These are phyloP conservation scores for Kwoniella dendrophila DNA, from an alignment of 768 basidiomycete genomes.

Conservation along the genomic window DNA sequence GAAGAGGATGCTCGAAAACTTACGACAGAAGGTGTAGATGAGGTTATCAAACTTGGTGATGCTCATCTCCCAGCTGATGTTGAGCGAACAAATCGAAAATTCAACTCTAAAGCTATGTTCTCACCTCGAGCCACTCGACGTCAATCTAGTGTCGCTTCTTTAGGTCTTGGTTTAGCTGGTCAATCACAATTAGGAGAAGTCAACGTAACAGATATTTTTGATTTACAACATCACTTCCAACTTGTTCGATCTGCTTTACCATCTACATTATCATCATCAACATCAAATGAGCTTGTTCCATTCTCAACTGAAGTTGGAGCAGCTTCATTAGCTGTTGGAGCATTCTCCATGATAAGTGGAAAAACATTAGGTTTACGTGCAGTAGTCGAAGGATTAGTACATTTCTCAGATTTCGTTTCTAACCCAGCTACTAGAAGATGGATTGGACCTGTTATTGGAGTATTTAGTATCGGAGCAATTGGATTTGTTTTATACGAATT, in stretches of 20 bases:
- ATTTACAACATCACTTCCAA: conserved; percentile 77
- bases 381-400: conserved; percentile 75
- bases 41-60: conserved; percentile 71
- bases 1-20: conserved; percentile 79
- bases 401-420: conserved; percentile 74
- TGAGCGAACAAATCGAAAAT: conserved; percentile 77
- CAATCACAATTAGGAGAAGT: conserved; percentile 78
- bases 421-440: conserved; percentile 75
- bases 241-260: conserved; percentile 58
- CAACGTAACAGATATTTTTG: conserved; percentile 79
- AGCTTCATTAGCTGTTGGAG: conserved; percentile 66
- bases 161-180: conserved; percentile 78
- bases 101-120: conserved; percentile 99
- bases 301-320: conserved; percentile 59
- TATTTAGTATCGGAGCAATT: conserved; percentile 57
- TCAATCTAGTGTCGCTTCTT: conserved; percentile 67
- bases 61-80: conserved; percentile 72
- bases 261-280: conserved; percentile 40
- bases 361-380: conserved; percentile 74
- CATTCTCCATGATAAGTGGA: conserved; percentile 84
- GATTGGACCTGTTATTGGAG: conserved; percentile 80
- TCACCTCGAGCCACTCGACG: conserved; percentile 74
- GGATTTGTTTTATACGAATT: conserved; percentile 81
- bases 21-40: conserved; percentile 68
- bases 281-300: conserved; percentile 61